Conservation (phyloP, 176 grass and related monocot genomes). For the Eragrostis curvula region DNA sequence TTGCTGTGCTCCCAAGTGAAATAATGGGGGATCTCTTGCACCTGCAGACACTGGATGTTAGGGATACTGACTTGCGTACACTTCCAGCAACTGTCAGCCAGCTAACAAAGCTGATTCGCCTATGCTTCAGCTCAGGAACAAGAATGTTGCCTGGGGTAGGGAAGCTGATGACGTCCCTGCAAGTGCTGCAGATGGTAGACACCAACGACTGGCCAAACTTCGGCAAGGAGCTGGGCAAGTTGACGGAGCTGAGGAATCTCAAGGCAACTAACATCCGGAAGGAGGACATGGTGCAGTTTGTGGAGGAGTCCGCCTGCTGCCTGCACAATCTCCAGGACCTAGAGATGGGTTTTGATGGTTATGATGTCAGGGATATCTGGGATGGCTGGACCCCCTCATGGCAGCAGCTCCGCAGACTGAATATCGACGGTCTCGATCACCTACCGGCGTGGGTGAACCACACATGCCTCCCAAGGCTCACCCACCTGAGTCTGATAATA, state of each 20-base stretch:
- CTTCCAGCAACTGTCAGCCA: neutral
- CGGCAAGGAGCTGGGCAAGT: neutral
- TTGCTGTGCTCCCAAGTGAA: neutral
- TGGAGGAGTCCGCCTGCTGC: too few species aligned
- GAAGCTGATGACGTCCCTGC: neutral
- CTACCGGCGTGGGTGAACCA: too few species aligned
- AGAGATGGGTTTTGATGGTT: too few species aligned
- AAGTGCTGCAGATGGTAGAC: neutral
- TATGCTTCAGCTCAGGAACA: accelerated
- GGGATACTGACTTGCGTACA: neutral
- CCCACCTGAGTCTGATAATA: too few species aligned
- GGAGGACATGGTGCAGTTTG: too few species aligned
- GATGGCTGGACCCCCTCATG: too few species aligned
- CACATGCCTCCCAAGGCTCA: too few species aligned
- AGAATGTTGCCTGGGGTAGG: neutral
- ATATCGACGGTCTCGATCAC: too few species aligned
- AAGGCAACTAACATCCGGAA: neutral
- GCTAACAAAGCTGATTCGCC: neutral
- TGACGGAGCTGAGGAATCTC: neutral
- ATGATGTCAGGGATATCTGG: too few species aligned
- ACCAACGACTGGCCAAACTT: neutral
- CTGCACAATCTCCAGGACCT: too few species aligned
- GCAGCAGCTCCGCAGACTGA: too few species aligned
- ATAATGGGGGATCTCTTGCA: neutral
- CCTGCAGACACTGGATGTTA: neutral